Evolutionary conservation across 495 filamentous ascomycete species (phyloP).

Genomic region (Rusavskia elegans): DNA sequence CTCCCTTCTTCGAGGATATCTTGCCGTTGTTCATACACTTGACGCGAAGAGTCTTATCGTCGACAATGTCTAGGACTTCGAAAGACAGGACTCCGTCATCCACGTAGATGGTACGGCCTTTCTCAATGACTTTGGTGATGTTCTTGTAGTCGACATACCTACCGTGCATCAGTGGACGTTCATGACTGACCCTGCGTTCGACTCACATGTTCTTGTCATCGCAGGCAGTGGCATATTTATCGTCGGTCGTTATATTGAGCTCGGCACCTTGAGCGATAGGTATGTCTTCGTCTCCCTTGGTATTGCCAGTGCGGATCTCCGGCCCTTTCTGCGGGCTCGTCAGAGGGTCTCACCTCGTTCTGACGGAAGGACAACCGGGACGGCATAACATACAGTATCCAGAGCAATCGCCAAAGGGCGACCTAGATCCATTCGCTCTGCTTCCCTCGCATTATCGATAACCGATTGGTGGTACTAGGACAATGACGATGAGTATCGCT

Average conservation of each 20-base stretch:
- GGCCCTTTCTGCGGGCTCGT: slow-evolving; percentile 57
- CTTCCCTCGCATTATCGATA: slow-evolving; percentile 81
- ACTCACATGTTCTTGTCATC: slow-evolving; percentile 88
- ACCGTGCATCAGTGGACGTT: not conserved
- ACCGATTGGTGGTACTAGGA: slow-evolving; percentile 77
- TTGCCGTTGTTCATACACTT: slow-evolving; percentile 89
- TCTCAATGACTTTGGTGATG: slow-evolving; percentile 92
- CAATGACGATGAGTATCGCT: slow-evolving; percentile 11
- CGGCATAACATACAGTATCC: slow-evolving; percentile 49
- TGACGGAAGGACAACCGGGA: not conserved
- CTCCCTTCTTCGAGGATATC: slow-evolving; percentile 96
- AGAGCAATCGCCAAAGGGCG: slow-evolving; percentile 92
- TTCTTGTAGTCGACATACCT: slow-evolving; percentile 99
- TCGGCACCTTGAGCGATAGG: slow-evolving; percentile 69
- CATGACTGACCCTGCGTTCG: no score
- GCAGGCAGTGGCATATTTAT: slow-evolving; percentile 71
- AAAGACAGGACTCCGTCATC: slow-evolving; percentile 96
- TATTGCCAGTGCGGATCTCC: slow-evolving; percentile 96
- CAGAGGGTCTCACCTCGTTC: not conserved
- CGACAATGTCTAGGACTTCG: slow-evolving; percentile 72
- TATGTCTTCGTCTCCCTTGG: slow-evolving; percentile 64
- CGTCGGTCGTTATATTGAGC: slow-evolving; percentile 93
- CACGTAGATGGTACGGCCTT: slow-evolving; percentile 94
- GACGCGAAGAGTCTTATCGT: slow-evolving; percentile 73
- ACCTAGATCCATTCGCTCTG: slow-evolving; percentile 56